Percentiles rank a stretch among this genome's conserved stretches.
phyloP scores from a whole-genome alignment of 768 basidiomycete genomes.

The Pleurotus ostreatus region DNA sequence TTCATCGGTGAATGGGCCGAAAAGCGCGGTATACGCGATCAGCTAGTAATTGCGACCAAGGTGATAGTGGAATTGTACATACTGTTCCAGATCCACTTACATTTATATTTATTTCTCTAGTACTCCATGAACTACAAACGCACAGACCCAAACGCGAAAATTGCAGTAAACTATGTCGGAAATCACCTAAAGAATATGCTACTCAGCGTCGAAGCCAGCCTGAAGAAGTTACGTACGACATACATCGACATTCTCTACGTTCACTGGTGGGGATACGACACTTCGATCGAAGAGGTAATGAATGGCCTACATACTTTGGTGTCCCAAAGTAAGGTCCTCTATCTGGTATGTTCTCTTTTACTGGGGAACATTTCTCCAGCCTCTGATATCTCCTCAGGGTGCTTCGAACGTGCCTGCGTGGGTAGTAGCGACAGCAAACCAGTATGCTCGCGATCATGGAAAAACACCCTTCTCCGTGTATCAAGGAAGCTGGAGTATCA shows the following conservation, averaged over 20 bases:
- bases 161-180: constrained; percentile 40
- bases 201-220: constrained; percentile 35
- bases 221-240: constrained; percentile 41
- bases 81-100: background rate
- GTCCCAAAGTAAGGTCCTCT: constrained; percentile 46
- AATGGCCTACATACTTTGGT: constrained; percentile 49
- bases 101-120: constrained; percentile 10
- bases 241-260: constrained; percentile 47
- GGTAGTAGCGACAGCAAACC: constrained; percentile 45
- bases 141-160: constrained; percentile 17
- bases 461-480: constrained; percentile 52
- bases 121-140: constrained; percentile 27
- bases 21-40: constrained; percentile 30
- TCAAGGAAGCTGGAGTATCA: constrained; percentile 42
- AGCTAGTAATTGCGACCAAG: constrained; percentile 33
- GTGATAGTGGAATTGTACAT: constrained; percentile 10
- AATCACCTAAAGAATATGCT: constrained; percentile 44
- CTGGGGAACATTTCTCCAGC: background rate
- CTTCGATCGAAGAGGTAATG: constrained; percentile 56
- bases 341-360: constrained; percentile 23
- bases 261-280: constrained; percentile 51
- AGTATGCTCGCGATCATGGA: constrained; percentile 44
- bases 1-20: constrained; percentile 43
- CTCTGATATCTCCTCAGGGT: constrained; percentile 21
- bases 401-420: constrained; percentile 43